Base-by-base conservation (phyloP, 805 yeast species). In the Diddensiella caesifluorescens region DNA sequence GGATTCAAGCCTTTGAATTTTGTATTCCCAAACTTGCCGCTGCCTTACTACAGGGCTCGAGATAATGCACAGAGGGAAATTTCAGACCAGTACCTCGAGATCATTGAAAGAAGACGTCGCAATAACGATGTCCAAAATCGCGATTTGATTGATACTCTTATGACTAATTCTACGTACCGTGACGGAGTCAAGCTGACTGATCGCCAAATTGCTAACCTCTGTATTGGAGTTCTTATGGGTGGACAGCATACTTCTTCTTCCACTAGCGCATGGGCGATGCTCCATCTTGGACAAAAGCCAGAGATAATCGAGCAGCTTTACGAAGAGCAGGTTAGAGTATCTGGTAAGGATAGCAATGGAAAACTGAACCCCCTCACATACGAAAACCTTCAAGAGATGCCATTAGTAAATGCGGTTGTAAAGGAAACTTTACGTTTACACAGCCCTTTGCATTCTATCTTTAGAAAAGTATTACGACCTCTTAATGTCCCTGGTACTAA, bases 191-290 rank as follows among this genome's bases (percentile, higher is more conserved):
- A 74, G 58, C 89, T 92, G 97, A 82, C 95, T 21, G 98, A 92
- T 63, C 80, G 81, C 62, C 95, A 92, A 68, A 87, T 92, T 59
- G 92, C 97, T 38, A 84, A 89, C 65, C 71, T 92, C 63, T 70
- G 88, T 63, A 90, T 92, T 64, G 98, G 97, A 64, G 83, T 92
- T 42, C 73, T 92, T 48, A 92, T 92, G 98, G 98, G 98, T 57
- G 98, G 98, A 49, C 98, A 92, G 70, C 98, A 92, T 65, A 92
- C 98, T 21, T 83, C 95, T 49, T 92, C 97, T 33, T 76, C 97
- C 19, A 92, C 98, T 18, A 84, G 95, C 30, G 83, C 97, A 13
- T 92, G 98, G 98, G 79, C 80, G 58, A 69, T 92, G 59, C 73
- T 92, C 51, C 97, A 92, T 61, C 73, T 92, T 48, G 97, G 88